These are phyloP conservation scores for Bryum argenteum DNA, from an alignment of 225 moss, liverwort and hornwort genomes.

Conservation along the genomic window DNA sequence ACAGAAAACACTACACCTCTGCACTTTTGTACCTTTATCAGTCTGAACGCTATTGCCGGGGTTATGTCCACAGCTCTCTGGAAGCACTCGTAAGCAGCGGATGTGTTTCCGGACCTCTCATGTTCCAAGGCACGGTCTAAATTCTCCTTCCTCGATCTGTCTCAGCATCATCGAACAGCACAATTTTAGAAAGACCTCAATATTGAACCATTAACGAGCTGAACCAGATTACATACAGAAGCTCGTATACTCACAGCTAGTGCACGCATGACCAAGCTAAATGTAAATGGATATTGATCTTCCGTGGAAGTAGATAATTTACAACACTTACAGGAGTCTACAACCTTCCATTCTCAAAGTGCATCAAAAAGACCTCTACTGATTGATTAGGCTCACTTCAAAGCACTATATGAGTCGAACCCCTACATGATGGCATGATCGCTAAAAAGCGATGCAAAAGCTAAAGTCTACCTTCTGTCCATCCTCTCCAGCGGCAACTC, in stretches of 20 bases:
- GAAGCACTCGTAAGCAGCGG: constrained; percentile 78
- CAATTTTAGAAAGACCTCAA: constrained; percentile 7
- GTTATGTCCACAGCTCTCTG: constrained; percentile 95
- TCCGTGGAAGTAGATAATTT: background rate
- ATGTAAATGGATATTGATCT: no score
- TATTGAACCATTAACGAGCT: background rate
- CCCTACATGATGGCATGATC: background rate
- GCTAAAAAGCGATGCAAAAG: background rate
- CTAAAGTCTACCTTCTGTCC: background rate
- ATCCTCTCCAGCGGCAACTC: constrained; percentile 1
- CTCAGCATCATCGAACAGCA: constrained; percentile 6
- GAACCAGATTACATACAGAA: background rate
- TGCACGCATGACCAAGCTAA: background rate
- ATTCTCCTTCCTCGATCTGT: constrained; percentile 85
- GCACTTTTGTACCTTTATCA: constrained; percentile 71
- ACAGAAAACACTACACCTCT: background rate
- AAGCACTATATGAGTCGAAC: background rate
- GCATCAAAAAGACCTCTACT: background rate
- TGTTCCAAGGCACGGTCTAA: constrained; percentile 80
- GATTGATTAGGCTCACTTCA: background rate
- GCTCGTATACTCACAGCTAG: background rate
- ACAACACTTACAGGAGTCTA: background rate
- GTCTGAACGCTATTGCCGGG: constrained; percentile 74
- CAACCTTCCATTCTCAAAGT: background rate
- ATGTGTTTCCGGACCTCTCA: constrained; percentile 77